Conservation (phyloP, 2,329 filamentous ascomycete species). For the Lecanicillium sp. region DNA sequence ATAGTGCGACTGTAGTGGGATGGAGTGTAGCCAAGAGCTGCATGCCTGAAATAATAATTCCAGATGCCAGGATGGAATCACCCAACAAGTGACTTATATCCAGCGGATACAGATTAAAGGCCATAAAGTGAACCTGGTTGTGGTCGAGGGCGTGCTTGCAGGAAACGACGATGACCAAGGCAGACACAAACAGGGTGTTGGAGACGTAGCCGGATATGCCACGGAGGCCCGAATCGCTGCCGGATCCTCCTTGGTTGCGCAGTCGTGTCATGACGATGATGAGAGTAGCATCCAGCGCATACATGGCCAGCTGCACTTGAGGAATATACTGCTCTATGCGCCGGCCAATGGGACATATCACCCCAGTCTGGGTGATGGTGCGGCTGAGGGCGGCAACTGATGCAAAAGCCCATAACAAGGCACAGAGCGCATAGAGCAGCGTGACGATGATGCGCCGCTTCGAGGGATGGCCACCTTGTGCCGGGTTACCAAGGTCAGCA, state of each 20-base stretch:
- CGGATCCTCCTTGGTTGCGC: slow-evolving; percentile 14
- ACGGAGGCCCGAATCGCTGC: too few relatives aligned
- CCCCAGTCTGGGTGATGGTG: slow-evolving; percentile 9
- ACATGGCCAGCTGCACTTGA: slow-evolving; percentile 15
- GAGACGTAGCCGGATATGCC: too few relatives aligned
- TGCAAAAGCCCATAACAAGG: slow-evolving; percentile 24
- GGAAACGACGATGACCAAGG: too few relatives aligned
- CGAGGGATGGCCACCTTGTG: too few relatives aligned
- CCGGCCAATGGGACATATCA: slow-evolving; percentile 11
- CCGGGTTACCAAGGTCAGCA: too few relatives aligned
- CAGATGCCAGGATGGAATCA: neutral
- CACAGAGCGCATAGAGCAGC: slow-evolving; percentile 8
- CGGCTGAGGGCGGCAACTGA: slow-evolving; percentile 9
- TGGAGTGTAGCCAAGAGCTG: neutral
- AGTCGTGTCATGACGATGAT: slow-evolving; percentile 18
- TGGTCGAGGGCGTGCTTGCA: too few relatives aligned
- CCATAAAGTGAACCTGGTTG: too few relatives aligned
- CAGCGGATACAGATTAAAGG: too few relatives aligned
- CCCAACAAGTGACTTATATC: neutral
- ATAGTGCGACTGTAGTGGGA: neutral
- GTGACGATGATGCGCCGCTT: too few relatives aligned
- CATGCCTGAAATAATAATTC: neutral
- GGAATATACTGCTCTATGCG: slow-evolving; percentile 7
- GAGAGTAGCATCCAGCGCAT: slow-evolving; percentile 22
- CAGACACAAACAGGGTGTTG: too few relatives aligned